Evolutionary conservation across 331 rosid species (phyloP).

Genomic region (Quercus phellos): DNA sequence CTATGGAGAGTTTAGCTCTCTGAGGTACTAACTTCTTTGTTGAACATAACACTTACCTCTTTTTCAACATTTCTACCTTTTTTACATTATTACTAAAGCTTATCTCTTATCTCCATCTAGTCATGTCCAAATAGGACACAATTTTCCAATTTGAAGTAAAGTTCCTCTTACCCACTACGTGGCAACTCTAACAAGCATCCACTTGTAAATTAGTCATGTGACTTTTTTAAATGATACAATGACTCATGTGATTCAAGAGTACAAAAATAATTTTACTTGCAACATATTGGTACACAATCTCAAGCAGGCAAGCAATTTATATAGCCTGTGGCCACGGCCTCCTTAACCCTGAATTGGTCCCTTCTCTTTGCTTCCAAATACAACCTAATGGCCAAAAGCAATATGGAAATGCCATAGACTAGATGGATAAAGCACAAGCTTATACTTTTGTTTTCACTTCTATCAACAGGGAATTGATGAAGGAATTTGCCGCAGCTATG

Average conservation of each 20-base stretch:
- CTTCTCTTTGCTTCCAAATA: neutral
- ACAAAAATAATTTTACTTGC: too few relatives aligned
- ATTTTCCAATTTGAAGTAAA: too few relatives aligned
- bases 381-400: neutral
- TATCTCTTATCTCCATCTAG: too few relatives aligned
- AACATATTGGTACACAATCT: too few relatives aligned
- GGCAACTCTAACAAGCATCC: too few relatives aligned
- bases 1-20: slow-evolving; percentile 57
- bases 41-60: neutral
- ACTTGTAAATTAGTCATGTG: too few relatives aligned
- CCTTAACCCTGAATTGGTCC: neutral
- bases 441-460: slow-evolving; percentile 17
- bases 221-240: too few relatives aligned
- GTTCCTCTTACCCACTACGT: too few relatives aligned
- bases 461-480: slow-evolving; percentile 58
- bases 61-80: neutral
- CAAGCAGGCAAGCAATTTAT: too few relatives aligned
- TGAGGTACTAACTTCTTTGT: slow-evolving; percentile 39
- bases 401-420: neutral
- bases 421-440: neutral
- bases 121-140: too few relatives aligned
- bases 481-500: slow-evolving; percentile 73
- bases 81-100: too few relatives aligned
- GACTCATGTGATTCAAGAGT: too few relatives aligned
- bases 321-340: neutral